Evolutionary conservation across 164 flowering plant species (phyloP).

Genomic region (Kingdonia uniflora): DNA sequence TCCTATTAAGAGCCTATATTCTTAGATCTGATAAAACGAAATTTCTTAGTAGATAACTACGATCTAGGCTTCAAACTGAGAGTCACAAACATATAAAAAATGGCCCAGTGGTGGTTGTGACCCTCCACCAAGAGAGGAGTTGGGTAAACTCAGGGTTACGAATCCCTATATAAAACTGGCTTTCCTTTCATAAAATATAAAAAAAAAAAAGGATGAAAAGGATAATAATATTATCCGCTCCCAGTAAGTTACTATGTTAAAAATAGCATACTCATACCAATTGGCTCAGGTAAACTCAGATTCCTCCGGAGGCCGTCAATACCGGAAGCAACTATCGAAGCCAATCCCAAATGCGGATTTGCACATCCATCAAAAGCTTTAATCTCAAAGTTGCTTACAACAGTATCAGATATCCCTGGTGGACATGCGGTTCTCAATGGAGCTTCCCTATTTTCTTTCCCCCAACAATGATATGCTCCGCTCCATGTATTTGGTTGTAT

Average conservation of each 20-base stretch:
- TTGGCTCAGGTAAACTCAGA: constrained; percentile 63
- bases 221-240: neutral
- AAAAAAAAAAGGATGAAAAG: too few relatives aligned
- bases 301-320: constrained; percentile 81
- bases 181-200: too few relatives aligned
- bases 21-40: too few relatives aligned
- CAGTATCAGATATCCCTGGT: constrained; percentile 70
- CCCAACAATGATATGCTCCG: constrained; percentile 98
- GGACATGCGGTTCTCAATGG: constrained; percentile 89
- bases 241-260: too few relatives aligned
- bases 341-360: constrained; percentile 86
- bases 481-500: constrained; percentile 96
- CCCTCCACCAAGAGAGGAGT: too few relatives aligned
- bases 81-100: too few relatives aligned
- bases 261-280: constrained; percentile 38
- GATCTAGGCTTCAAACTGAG: too few relatives aligned
- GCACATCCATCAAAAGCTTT: constrained; percentile 95
- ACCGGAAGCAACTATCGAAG: constrained; percentile 84
- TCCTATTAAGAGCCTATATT: too few relatives aligned
- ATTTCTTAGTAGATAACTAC: too few relatives aligned
- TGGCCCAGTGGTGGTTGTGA: too few relatives aligned
- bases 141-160: too few relatives aligned
- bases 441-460: constrained; percentile 89
- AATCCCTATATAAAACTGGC: too few relatives aligned
- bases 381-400: constrained; percentile 93